Percentiles rank a stretch among this genome's conserved stretches.
phyloP scores from a whole-genome alignment of 2,329 filamentous ascomycete genomes.

The Escovopsis sp. region DNA sequence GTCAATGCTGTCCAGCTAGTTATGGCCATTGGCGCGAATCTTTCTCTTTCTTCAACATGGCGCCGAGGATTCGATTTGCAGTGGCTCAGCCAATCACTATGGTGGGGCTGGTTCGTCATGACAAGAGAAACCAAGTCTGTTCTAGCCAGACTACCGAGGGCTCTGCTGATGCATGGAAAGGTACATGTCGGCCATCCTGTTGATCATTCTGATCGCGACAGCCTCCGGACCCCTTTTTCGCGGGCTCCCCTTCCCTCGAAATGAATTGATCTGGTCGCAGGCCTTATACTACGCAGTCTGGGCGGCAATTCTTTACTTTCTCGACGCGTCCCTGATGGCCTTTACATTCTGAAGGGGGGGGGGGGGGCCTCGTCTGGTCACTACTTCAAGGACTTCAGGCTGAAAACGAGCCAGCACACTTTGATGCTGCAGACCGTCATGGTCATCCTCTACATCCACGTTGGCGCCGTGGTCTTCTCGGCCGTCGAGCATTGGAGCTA shows the following conservation, averaged over 20 bases:
- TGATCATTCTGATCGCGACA: slow-evolving; percentile 52
- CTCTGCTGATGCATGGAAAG: slow-evolving; percentile 11
- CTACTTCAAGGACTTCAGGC: slow-evolving; percentile 63
- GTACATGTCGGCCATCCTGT: slow-evolving; percentile 47
- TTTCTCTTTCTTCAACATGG: slow-evolving; percentile 81
- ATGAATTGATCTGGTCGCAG: slow-evolving; percentile 53
- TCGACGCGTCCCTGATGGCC: slow-evolving; percentile 64
- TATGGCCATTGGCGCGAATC: slow-evolving; percentile 62
- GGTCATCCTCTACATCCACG: slow-evolving; percentile 65
- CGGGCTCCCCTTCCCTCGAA: slow-evolving; percentile 16
- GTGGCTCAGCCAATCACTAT: slow-evolving; percentile 76
- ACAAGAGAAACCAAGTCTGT: slow-evolving; percentile 12
- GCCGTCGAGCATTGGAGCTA: slow-evolving; percentile 60
- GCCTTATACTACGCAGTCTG: slow-evolving; percentile 80
- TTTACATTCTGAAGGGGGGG: slow-evolving; percentile 61
- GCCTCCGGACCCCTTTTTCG: slow-evolving; percentile 40
- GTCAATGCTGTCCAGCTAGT: slow-evolving; percentile 67
- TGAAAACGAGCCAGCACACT: slow-evolving; percentile 70
- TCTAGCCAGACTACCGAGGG: neutral
- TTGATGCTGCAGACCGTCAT: slow-evolving; percentile 82
- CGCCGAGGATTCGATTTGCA: slow-evolving; percentile 63
- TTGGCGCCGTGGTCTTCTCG: slow-evolving; percentile 64
- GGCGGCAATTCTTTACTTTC: slow-evolving; percentile 63
- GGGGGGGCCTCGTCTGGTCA: slow-evolving; percentile 51
- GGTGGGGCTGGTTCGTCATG: slow-evolving; percentile 45